phyloP scores from a whole-genome alignment of 805 yeast genomes.

The Lipomyces japonicus region DNA sequence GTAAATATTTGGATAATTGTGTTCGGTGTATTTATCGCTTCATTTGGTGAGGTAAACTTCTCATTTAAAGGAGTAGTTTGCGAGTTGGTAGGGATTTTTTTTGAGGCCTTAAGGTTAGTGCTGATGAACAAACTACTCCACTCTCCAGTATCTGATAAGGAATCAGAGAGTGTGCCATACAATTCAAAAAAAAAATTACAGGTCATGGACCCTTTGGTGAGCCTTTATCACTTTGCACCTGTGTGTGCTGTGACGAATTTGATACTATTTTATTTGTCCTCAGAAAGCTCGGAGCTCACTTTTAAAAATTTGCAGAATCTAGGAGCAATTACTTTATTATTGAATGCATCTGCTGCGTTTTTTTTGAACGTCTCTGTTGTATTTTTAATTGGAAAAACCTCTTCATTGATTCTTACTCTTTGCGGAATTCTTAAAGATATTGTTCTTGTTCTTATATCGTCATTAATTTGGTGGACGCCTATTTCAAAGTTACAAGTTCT shows the following conservation, averaged over 20 bases:
- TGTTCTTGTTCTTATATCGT: conserved; percentile 28
- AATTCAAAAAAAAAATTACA: conserved; percentile 12
- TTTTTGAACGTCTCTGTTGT: conserved; percentile 31
- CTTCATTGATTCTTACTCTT: conserved; percentile 30
- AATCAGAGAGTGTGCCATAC: conserved; percentile 7
- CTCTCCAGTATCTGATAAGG: conserved; percentile 12
- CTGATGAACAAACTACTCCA: conserved; percentile 30
- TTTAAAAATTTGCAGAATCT: conserved; percentile 13
- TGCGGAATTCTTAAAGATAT: conserved; percentile 33
- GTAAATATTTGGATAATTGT: conserved; percentile 31
- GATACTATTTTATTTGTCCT: conserved; percentile 15
- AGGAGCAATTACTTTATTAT: conserved; percentile 19
- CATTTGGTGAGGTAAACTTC: conserved; percentile 30
- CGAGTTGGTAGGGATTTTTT: conserved; percentile 28
- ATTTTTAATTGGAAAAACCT: conserved; percentile 30
- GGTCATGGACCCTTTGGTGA: conserved; percentile 32
- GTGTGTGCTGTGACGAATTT: conserved; percentile 27
- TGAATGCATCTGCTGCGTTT: conserved; percentile 29
- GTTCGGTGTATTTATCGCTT: conserved; percentile 31
- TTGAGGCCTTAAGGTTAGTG: conserved; percentile 31
- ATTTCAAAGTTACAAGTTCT: conserved; percentile 28
- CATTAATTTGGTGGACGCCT: conserved; percentile 30
- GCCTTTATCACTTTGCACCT: conserved; percentile 32
- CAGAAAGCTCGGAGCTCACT: conserved; percentile 17
- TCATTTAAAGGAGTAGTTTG: conserved; percentile 20